A percentile compares a stretch with the other conserved stretches of the same genome.
Evolutionary conservation across 352 stramenopile species (phyloP).

Genomic region (Phytophthora niederhauseri): DNA sequence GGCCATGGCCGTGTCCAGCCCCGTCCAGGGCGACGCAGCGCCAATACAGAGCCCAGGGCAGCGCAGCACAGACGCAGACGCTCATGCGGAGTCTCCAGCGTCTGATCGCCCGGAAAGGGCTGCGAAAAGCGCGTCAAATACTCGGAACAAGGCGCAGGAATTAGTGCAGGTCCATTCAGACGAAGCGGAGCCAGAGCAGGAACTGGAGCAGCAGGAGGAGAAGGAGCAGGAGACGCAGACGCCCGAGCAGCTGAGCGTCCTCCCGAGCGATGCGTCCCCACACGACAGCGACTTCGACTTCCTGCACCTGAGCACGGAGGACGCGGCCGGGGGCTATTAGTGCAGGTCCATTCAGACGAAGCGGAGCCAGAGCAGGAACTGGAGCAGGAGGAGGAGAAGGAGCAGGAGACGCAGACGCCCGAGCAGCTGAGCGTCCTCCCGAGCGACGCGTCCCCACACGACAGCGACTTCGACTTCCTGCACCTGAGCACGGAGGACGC

Average conservation of each 20-base stretch:
- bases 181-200: conserved; percentile 16
- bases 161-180: conserved; percentile 1
- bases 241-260: conserved; percentile 47
- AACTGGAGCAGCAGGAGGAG: conserved; percentile 4
- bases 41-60: background rate
- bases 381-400: no score
- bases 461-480: conserved; percentile 68
- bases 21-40: background rate
- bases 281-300: conserved; percentile 66
- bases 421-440: conserved; percentile 59
- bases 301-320: conserved; percentile 32
- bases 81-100: background rate
- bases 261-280: conserved; percentile 52
- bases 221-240: conserved; percentile 24
- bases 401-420: conserved; percentile 23
- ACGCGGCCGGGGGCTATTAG: conserved; percentile 17
- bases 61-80: background rate
- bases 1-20: conserved; percentile 19
- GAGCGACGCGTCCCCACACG: conserved; percentile 45
- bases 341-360: no score
- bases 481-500: conserved; percentile 17
- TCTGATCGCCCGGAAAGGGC: conserved; percentile 1
- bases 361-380: no score
- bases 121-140: background rate
- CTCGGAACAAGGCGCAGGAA: conserved; percentile 8